These are phyloP conservation scores for Leccinellum rugosiceps DNA, from an alignment of 768 basidiomycete species.

Conservation along the genomic window DNA sequence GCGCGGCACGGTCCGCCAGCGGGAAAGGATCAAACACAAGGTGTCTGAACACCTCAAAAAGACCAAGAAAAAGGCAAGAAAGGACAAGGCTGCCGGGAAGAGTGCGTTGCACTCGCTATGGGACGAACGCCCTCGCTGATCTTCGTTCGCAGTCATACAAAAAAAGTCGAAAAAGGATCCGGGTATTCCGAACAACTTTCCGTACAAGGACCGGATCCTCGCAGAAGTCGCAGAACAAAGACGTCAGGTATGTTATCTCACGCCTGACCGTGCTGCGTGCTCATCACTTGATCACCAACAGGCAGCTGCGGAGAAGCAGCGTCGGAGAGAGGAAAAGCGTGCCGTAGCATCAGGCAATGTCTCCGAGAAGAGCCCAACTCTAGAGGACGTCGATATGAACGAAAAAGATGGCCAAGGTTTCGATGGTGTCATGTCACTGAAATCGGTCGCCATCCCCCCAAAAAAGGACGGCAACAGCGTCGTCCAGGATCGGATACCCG, in stretches of 20 bases:
- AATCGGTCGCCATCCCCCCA: neutral
- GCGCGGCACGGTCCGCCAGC: conserved; percentile 68
- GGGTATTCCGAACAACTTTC: conserved; percentile 90
- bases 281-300: conserved; percentile 27
- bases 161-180: conserved; percentile 69
- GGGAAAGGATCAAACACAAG: conserved; percentile 72
- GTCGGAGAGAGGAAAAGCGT: conserved; percentile 63
- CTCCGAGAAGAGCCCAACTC: conserved; percentile 22
- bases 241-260: conserved; percentile 46
- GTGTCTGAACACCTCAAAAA: conserved; percentile 76
- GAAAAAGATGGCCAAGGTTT: conserved; percentile 31
- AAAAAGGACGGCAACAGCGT: neutral
- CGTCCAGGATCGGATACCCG: conserved; percentile 7
- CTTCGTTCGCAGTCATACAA: conserved; percentile 29
- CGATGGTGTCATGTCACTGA: conserved; percentile 37
- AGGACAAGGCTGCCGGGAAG: conserved; percentile 78
- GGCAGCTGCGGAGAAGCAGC: conserved; percentile 76
- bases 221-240: conserved; percentile 87
- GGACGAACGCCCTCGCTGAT: neutral
- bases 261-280: neutral
- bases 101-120: conserved; percentile 41
- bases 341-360: conserved; percentile 33
- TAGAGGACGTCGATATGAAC: conserved; percentile 29
- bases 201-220: conserved; percentile 91
- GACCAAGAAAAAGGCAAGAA: conserved; percentile 68